Conservation (phyloP, 2,329 filamentous ascomycete species). For the Penicillium sp. region DNA sequence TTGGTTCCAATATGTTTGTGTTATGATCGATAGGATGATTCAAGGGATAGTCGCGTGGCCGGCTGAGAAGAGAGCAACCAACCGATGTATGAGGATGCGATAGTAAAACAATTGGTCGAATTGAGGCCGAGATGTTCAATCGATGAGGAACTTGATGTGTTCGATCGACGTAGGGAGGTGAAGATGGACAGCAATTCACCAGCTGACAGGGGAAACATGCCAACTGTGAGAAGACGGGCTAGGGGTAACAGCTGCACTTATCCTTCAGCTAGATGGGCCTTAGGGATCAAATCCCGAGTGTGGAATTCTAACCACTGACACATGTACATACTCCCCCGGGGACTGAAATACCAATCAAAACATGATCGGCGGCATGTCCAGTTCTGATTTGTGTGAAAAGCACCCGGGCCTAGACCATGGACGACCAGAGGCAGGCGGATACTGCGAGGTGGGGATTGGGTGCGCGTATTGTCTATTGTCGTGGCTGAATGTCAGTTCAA, state of each 20-base stretch:
- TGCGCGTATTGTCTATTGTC: neutral
- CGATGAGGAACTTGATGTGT: neutral
- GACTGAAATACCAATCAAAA: neutral
- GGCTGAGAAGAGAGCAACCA: neutral
- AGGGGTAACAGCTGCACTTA: constrained; percentile 15
- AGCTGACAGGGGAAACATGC: neutral
- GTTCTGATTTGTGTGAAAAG: neutral
- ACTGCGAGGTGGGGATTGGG: neutral
- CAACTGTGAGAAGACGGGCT: neutral
- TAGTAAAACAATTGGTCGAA: neutral
- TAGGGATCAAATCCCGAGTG: constrained; percentile 10
- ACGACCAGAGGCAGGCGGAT: neutral
- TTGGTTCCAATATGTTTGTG: neutral
- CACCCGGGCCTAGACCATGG: neutral
- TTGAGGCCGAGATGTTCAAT: neutral
- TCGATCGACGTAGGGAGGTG: neutral
- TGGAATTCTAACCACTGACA: constrained; percentile 9
- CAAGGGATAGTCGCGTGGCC: neutral
- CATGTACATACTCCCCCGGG: neutral
- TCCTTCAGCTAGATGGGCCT: constrained; percentile 1
- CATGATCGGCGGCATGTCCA: neutral
- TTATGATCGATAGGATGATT: neutral
- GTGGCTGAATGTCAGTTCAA: neutral
- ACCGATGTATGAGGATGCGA: neutral
- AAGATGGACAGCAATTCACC: neutral